Conservation (phyloP, 306 rosid species). For the Dalbergia cochinchinensis region DNA sequence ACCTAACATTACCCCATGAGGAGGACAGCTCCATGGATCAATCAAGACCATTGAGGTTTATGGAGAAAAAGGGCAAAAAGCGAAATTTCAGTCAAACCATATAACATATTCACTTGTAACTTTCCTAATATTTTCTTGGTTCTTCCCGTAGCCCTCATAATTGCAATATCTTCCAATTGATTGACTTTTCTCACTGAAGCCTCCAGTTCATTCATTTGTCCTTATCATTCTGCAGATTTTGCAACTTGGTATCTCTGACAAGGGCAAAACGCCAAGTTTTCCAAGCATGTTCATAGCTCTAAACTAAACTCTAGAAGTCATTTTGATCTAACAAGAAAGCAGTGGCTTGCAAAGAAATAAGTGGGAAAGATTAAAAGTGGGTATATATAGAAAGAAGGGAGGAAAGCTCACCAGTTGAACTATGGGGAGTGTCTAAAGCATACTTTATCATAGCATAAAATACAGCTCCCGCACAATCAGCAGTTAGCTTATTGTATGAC, state of each 20-base stretch:
- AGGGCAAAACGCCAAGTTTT: conserved; percentile 6
- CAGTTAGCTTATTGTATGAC: conserved; percentile 78
- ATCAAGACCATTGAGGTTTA: neutral
- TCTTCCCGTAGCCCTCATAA: conserved; percentile 6
- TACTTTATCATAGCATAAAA: conserved; percentile 85
- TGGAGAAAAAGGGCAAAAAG: neutral
- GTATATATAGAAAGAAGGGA: conserved; percentile 22
- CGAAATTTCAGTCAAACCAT: conserved; percentile 11
- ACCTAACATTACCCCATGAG: conserved; percentile 2
- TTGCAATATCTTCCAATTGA: conserved; percentile 1
- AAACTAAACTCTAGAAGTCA: conserved; percentile 6
- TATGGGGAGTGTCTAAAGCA: conserved; percentile 68
- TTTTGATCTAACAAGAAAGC: conserved; percentile 22
- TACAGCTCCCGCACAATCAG: conserved; percentile 95
- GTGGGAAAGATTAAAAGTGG: neutral
- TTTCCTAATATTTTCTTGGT: neutral
- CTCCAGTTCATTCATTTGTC: conserved; percentile 22
- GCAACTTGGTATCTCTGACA: neutral
- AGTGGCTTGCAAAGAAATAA: conserved; percentile 19
- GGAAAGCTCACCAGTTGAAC: conserved; percentile 68
- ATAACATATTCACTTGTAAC: neutral
- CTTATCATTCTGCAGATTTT: conserved; percentile 4
- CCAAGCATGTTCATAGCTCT: conserved; percentile 21
- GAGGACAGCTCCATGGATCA: conserved; percentile 5
- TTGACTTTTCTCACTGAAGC: neutral